Base-by-base conservation (phyloP, 2,329 filamentous ascomycete species). In the Colletotrichum trifolii region DNA sequence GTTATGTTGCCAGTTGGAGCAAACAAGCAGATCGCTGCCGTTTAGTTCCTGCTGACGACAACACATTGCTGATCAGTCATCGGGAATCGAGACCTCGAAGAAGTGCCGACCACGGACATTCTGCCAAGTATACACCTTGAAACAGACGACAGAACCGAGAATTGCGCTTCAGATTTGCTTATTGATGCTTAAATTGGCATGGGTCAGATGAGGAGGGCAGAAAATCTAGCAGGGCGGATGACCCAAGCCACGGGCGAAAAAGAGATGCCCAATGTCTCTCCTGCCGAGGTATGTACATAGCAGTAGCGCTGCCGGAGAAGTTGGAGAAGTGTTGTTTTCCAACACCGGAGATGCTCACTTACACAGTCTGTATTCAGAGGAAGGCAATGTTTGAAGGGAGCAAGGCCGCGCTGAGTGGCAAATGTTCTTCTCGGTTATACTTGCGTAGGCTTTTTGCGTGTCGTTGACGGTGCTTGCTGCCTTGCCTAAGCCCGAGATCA, bases 241-340 rank as follows among this genome's bases (percentile, higher is more conserved):
- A 65, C 52, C 47, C 35, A 62, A 62, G 62, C 58, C 62, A 65
- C 36, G 4, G 35, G 33, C 33, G 12, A 61, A 56, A 61, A 65
- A 55, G 45, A 61, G 61, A 55, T 25, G 46, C 10, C 46, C 25
- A 25, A 25, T 25, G 25, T 25, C 25, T 25, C 25, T 25, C 25
- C 25, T 25, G 25, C 25, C 4, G 25, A 25, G 25, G 4, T 5
- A 25, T 25, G 25, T 25, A 25, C 25, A 1, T 25, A 25, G 3
- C 1, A 25, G 4, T 25, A 25, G 25, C 25, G 25, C 25, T 25
- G 25, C 25, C 25, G 25, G 25, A 25, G 25, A 25, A 25, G 25
- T 25, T 5, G 25, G 25, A 25, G 4, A 25, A 4, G 25, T 25
- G 25, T 25, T 25, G 25, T 25, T 25, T 25, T 25, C 25, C 25